phyloP scores from a whole-genome alignment of 352 stramenopile species.

The Phytophthora lateralis region DNA sequence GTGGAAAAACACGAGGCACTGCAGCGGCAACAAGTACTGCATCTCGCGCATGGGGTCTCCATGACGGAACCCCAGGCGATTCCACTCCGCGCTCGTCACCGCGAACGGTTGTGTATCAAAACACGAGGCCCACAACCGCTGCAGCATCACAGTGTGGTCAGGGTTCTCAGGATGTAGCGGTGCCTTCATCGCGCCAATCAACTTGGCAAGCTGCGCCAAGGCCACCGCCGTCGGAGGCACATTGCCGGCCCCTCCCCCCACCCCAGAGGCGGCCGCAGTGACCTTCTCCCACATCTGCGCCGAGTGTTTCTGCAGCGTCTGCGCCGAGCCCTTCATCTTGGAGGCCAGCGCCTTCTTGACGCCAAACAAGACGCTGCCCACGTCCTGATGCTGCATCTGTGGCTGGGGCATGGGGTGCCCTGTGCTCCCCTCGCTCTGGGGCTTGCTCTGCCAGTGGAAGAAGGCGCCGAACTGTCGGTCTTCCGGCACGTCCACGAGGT shows the following conservation, averaged over 20 bases:
- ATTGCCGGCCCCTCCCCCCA: slow-evolving; percentile 26
- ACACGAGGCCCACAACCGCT: slow-evolving; percentile 72
- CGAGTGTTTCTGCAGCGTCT: slow-evolving; percentile 78
- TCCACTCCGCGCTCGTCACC: slow-evolving; percentile 54
- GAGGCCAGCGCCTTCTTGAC: slow-evolving; percentile 83
- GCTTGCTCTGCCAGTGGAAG: slow-evolving; percentile 56
- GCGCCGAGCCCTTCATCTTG: slow-evolving; percentile 80
- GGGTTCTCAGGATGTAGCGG: slow-evolving; percentile 57
- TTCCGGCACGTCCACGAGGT: slow-evolving; percentile 64
- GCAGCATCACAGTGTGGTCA: slow-evolving; percentile 76
- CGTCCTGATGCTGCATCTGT: slow-evolving; percentile 44
- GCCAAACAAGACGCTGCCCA: slow-evolving; percentile 62
- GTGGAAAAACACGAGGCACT: slow-evolving; percentile 86
- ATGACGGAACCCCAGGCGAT: slow-evolving; percentile 64
- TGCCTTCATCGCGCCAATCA: slow-evolving; percentile 68
- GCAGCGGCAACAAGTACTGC: slow-evolving; percentile 71
- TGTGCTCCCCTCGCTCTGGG: slow-evolving; percentile 9
- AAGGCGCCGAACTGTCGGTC: slow-evolving; percentile 68
- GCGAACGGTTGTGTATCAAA: slow-evolving; percentile 70
- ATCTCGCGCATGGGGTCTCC: slow-evolving; percentile 74
- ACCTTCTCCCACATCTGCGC: slow-evolving; percentile 82
- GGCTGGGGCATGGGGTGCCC: slow-evolving; percentile 26
- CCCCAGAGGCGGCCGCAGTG: slow-evolving; percentile 29
- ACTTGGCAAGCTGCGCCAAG: slow-evolving; percentile 70
- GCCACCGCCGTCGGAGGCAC: slow-evolving; percentile 61